Conservation (phyloP, 2,329 filamentous ascomycete genomes). For the Sporothrix sp. region DNA sequence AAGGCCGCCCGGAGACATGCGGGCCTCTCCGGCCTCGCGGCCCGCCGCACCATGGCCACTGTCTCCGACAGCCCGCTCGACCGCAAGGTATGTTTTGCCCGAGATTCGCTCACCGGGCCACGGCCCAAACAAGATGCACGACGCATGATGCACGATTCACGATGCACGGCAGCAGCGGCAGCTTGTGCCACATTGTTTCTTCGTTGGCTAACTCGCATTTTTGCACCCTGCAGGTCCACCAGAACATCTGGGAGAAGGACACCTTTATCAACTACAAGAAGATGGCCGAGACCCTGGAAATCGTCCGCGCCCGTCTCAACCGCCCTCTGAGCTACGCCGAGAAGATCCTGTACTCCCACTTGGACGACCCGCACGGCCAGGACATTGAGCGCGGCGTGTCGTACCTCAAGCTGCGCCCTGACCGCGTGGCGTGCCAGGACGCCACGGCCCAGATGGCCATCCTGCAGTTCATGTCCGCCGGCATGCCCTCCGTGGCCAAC, state of each 20-base stretch:
- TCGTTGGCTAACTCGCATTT: background rate
- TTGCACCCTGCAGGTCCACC: constrained; percentile 52
- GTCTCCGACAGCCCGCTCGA: constrained; percentile 78
- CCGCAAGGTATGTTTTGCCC: constrained; percentile 60
- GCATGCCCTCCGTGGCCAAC: constrained; percentile 90
- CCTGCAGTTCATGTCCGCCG: constrained; percentile 98
- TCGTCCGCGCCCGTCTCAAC: constrained; percentile 84
- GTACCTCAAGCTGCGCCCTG: constrained; percentile 92
- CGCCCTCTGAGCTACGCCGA: constrained; percentile 90
- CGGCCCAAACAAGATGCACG: background rate
- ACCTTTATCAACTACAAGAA: constrained; percentile 99
- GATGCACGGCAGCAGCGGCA: too few species aligned
- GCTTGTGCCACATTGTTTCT: too few species aligned
- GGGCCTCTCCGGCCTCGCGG: constrained; percentile 47
- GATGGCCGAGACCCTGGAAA: constrained; percentile 93
- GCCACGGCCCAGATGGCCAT: constrained; percentile 99
- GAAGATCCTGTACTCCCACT: constrained; percentile 98
- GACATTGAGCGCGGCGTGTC: constrained; percentile 93
- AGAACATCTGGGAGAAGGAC: constrained; percentile 92
- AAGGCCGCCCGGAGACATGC: constrained; percentile 51
- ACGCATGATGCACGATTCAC: too few species aligned
- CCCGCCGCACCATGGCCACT: constrained; percentile 68
- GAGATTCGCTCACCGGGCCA: background rate
- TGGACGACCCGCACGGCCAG: constrained; percentile 92
- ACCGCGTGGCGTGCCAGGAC: constrained; percentile 98